Percentiles rank a stretch among this genome's conserved stretches.
These are phyloP conservation scores for Wickerhamiella qilinensis DNA, from an alignment of 805 yeast genomes.

Conservation along the genomic window DNA sequence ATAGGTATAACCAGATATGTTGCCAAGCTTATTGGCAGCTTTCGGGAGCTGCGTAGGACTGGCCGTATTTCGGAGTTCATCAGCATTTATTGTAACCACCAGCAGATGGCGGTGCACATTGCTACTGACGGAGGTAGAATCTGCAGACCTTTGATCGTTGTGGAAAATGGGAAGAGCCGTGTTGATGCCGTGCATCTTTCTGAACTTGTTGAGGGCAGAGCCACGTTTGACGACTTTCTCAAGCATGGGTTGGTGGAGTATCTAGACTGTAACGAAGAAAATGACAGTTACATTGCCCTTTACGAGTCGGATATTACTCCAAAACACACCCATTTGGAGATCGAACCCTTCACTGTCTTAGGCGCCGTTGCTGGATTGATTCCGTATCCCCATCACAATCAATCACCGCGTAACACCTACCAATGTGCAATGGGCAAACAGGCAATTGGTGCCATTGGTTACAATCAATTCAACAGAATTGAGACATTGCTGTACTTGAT, in stretches of 20 bases:
- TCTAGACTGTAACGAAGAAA: conserved; percentile 92
- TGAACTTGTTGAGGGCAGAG: conserved; percentile 44
- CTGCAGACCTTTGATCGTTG: conserved; percentile 89
- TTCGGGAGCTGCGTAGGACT: conserved; percentile 65
- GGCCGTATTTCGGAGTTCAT: conserved; percentile 82
- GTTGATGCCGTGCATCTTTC: conserved; percentile 59
- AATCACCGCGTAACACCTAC: conserved; percentile 81
- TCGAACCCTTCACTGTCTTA: conserved; percentile 82
- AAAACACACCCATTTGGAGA: conserved; percentile 74
- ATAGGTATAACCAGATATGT: conserved; percentile 84
- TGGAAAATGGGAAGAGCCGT: conserved; percentile 50
- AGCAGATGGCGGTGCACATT: conserved; percentile 85
- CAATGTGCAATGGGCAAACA: conserved; percentile 98
- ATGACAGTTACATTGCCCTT: conserved; percentile 81
- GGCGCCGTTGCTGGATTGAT: conserved; percentile 90
- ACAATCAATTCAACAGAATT: conserved; percentile 88
- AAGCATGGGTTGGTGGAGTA: conserved; percentile 81
- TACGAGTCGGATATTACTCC: conserved; percentile 51
- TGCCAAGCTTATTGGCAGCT: conserved; percentile 57
- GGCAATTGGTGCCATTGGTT: conserved; percentile 98
- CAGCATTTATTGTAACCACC: conserved; percentile 76
- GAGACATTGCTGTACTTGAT: conserved; percentile 84
- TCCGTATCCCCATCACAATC: conserved; percentile 88
- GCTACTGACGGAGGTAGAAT: conserved; percentile 99
- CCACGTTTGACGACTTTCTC: conserved; percentile 86